A percentile compares a stretch with the other conserved stretches of the same genome.
Evolutionary conservation across 257 asterid genomes (phyloP).

Genomic region (Petunia axillaris): DNA sequence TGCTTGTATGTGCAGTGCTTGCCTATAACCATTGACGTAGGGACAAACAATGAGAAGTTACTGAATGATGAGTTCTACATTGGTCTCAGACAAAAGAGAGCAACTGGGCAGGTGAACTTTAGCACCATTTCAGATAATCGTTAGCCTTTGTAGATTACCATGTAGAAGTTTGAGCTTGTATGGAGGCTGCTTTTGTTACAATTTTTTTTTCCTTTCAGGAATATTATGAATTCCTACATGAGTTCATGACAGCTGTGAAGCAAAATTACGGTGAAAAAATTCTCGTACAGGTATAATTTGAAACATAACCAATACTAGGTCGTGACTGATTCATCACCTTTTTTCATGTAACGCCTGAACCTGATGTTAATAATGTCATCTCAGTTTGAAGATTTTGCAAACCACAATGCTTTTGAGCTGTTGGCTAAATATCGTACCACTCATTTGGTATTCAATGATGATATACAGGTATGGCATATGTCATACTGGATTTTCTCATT

Average conservation of each 20-base stretch:
- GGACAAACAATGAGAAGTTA: conserved; percentile 83
- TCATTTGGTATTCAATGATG: conserved; percentile 95
- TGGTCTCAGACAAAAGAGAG: conserved; percentile 89
- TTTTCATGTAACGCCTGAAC: conserved; percentile 14
- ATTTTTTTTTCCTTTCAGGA: conserved; percentile 53
- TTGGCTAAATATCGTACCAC: conserved; percentile 85
- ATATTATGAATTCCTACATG: conserved; percentile 80
- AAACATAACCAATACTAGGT: conserved; percentile 2
- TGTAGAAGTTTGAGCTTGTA: not conserved
- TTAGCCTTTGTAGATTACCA: not conserved
- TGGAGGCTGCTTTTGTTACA: not conserved
- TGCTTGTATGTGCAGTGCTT: conserved; percentile 58
- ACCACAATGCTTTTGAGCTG: conserved; percentile 96
- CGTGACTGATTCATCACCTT: not conserved
- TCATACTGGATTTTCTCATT: not conserved
- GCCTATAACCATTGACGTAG: conserved; percentile 93
- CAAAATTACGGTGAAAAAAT: conserved; percentile 93
- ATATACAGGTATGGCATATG: conserved; percentile 66
- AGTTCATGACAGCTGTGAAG: conserved; percentile 90
- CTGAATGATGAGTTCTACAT: conserved; percentile 88
- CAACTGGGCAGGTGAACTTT: conserved; percentile 79
- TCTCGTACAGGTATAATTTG: conserved; percentile 70
- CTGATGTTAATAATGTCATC: conserved; percentile 27
- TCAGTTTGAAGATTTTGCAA: conserved; percentile 98
- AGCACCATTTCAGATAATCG: conserved; percentile 20